These are phyloP conservation scores for Aspergillus nanangensis DNA, from an alignment of 495 filamentous ascomycete species.

Conservation along the genomic window DNA sequence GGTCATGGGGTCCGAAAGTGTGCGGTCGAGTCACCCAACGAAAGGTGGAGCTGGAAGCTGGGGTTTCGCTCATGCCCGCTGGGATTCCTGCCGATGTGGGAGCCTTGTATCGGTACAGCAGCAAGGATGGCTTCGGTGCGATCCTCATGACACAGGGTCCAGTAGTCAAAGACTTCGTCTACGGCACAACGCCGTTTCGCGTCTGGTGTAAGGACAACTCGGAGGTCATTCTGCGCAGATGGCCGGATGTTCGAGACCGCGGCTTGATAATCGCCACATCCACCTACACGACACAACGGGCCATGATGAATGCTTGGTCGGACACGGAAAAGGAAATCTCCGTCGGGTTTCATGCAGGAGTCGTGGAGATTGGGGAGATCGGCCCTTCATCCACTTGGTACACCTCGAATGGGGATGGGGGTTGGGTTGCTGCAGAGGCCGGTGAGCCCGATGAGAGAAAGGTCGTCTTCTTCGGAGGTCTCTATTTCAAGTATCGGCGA, in stretches of 20 bases:
- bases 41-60: constrained; percentile 1
- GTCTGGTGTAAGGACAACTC: constrained; percentile 5
- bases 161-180: constrained; percentile 3
- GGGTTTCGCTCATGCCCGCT: not conserved
- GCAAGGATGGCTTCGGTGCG: constrained; percentile 1
- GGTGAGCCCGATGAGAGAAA: not conserved
- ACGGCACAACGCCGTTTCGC: constrained; percentile 2
- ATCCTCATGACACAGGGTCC: constrained; percentile 4
- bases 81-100: constrained; percentile 2
- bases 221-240: not conserved
- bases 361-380: constrained; percentile 3
- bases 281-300: not conserved
- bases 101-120: constrained; percentile 3
- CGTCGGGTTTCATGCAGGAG: constrained; percentile 2
- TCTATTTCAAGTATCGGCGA: constrained; percentile 2
- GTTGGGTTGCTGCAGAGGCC: not conserved
- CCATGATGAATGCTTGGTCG: constrained; percentile 6
- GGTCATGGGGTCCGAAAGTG: constrained; percentile 2
- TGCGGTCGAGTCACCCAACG: not conserved
- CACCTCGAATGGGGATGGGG: constrained; percentile 1
- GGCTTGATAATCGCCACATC: constrained; percentile 4
- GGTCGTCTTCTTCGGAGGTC: constrained; percentile 3
- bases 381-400: constrained; percentile 3
- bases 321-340: constrained; percentile 1
- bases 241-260: constrained; percentile 3